A percentile compares a stretch with the other conserved stretches of the same genome.
Evolutionary conservation across 2,329 filamentous ascomycete species (phyloP).

Genomic region (Dothistroma septosporum): DNA sequence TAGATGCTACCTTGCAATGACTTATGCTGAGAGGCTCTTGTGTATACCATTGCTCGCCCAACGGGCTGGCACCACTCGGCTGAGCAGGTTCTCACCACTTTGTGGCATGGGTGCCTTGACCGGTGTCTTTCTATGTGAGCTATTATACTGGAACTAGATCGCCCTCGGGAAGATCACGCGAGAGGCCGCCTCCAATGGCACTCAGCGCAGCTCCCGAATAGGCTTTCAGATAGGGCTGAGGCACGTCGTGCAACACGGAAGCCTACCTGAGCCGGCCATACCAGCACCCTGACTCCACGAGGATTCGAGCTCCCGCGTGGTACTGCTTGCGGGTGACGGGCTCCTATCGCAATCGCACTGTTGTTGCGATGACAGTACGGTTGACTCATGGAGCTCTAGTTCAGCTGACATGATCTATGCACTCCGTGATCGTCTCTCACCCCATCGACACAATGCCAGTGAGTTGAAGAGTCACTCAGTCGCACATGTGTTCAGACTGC

Average conservation of each 20-base stretch:
- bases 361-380: neutral
- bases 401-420: no score
- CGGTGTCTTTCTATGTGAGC: neutral
- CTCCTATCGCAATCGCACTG: neutral
- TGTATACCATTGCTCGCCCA: neutral
- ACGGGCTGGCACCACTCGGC: neutral
- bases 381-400: neutral
- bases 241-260: neutral
- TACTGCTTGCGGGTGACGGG: neutral
- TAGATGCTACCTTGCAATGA: neutral
- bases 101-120: neutral
- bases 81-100: neutral
- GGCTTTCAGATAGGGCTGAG: neutral
- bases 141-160: neutral
- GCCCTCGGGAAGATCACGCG: neutral
- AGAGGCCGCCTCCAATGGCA: neutral
- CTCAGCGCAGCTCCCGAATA: neutral
- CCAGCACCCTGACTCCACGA: no score
- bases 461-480: neutral
- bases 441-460: neutral
- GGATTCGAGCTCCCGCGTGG: neutral
- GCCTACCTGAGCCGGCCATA: neutral
- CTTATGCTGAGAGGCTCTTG: neutral
- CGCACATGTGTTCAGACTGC: neutral
- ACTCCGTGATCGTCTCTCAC: neutral